phyloP scores from a whole-genome alignment of 306 rosid genomes.

The Castanopsis chinensis region DNA sequence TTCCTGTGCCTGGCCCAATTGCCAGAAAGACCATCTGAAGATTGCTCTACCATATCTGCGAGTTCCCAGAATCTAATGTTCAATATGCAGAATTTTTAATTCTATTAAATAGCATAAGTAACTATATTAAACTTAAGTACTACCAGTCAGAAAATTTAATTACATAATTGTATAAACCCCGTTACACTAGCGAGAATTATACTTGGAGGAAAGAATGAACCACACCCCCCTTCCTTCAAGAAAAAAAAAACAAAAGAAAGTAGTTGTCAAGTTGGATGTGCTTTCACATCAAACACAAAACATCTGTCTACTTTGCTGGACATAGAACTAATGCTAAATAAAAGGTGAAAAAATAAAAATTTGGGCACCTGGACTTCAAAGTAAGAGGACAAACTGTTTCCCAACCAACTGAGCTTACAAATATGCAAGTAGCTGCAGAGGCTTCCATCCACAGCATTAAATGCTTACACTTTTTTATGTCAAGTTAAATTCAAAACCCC shows the following conservation, averaged over 20 bases:
- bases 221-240: neutral
- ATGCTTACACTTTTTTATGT: constrained; percentile 6
- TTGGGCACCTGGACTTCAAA: constrained; percentile 7
- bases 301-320: constrained; percentile 13
- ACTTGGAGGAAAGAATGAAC: constrained; percentile 14
- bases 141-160: constrained; percentile 31
- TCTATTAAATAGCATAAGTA: constrained; percentile 43
- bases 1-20: constrained; percentile 70
- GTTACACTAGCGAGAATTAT: constrained; percentile 15
- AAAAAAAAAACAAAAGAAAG: constrained; percentile 13
- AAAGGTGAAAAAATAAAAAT: neutral
- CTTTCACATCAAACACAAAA: constrained; percentile 21
- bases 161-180: constrained; percentile 21
- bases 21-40: constrained; percentile 70
- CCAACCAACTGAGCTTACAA: constrained; percentile 15
- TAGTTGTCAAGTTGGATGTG: constrained; percentile 14
- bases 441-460: constrained; percentile 12
- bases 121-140: constrained; percentile 34
- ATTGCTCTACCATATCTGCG: constrained; percentile 63
- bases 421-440: constrained; percentile 3
- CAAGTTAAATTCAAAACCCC: constrained; percentile 1
- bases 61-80: constrained; percentile 77
- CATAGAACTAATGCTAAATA: constrained; percentile 18
- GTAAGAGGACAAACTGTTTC: constrained; percentile 15
- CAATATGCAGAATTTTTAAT: constrained; percentile 49